These are phyloP conservation scores for Lepiota subincarnata DNA, from an alignment of 768 basidiomycete genomes.

Conservation along the genomic window DNA sequence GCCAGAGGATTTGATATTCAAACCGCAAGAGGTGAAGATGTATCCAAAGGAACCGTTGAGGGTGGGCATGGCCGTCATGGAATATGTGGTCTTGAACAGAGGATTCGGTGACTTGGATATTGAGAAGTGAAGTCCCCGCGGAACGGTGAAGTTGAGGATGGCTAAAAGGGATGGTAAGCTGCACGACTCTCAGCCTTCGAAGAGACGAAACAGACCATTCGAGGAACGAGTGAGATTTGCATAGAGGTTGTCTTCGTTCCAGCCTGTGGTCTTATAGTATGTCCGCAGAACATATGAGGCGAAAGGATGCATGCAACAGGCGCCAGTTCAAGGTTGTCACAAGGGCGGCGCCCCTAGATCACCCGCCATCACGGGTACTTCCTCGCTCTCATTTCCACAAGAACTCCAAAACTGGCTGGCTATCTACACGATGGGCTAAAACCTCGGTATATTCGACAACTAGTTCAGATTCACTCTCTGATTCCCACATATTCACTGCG, in stretches of 20 bases:
- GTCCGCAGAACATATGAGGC: conserved; percentile 83
- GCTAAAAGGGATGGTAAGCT: conserved; percentile 40
- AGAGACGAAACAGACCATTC: conserved; percentile 47
- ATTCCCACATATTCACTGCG: background rate
- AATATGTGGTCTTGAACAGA: conserved; percentile 85
- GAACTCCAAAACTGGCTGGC: background rate
- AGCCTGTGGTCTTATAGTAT: conserved; percentile 91
- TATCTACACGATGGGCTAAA: background rate
- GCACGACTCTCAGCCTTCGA: background rate
- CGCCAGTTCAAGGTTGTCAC: conserved; percentile 2
- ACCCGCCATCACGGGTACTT: background rate
- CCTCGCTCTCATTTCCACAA: background rate
- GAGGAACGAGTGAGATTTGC: conserved; percentile 88
- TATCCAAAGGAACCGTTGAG: conserved; percentile 92
- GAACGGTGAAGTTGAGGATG: conserved; percentile 88
- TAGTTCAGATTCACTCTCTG: background rate
- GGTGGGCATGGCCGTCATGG: conserved; percentile 90
- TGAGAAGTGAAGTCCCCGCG: conserved; percentile 72
- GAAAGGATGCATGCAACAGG: conserved; percentile 71
- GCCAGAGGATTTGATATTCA: conserved; percentile 66
- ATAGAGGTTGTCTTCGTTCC: conserved; percentile 96
- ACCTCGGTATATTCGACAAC: conserved; percentile 2
- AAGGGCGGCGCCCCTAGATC: background rate
- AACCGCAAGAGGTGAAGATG: conserved; percentile 85
- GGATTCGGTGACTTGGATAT: conserved; percentile 87